Percentiles rank a stretch among this genome's conserved stretches.
These are phyloP conservation scores for Talaromyces sp. DNA, from an alignment of 2,329 filamentous ascomycete genomes.

Conservation along the genomic window DNA sequence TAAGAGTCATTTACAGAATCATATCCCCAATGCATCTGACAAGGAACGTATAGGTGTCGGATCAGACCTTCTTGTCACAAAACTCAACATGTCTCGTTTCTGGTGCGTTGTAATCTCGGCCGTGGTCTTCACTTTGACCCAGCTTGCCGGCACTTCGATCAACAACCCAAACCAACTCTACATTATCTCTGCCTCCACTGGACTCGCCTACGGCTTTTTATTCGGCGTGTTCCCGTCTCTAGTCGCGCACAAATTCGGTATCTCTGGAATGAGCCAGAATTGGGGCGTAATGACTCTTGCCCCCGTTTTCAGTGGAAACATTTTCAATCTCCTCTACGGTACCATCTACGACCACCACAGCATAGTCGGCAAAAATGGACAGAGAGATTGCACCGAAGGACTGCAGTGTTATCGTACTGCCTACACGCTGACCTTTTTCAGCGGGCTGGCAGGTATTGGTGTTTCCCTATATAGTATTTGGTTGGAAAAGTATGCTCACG, in stretches of 20 bases:
- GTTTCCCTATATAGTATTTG: slow-evolving; percentile 57
- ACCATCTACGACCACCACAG: slow-evolving; percentile 76
- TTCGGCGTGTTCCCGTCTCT: slow-evolving; percentile 93
- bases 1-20: slow-evolving; percentile 35
- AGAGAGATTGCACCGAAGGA: slow-evolving; percentile 70
- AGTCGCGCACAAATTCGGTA: slow-evolving; percentile 83
- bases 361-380: slow-evolving; percentile 59
- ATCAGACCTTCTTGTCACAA: slow-evolving; percentile 82
- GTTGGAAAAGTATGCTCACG: slow-evolving; percentile 31
- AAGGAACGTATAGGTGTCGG: slow-evolving; percentile 59
- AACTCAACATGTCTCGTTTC: slow-evolving; percentile 70
- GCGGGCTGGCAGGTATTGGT: slow-evolving; percentile 62
- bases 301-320: slow-evolving; percentile 78
- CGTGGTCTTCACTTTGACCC: slow-evolving; percentile 70
- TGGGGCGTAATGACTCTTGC: slow-evolving; percentile 94
- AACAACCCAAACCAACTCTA: slow-evolving; percentile 70
- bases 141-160: slow-evolving; percentile 69
- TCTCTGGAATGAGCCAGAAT: slow-evolving; percentile 83
- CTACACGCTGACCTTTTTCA: slow-evolving; percentile 70
- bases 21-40: slow-evolving; percentile 1
- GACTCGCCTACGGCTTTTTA: slow-evolving; percentile 84
- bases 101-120: slow-evolving; percentile 85
- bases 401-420: slow-evolving; percentile 73
- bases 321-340: slow-evolving; percentile 92
- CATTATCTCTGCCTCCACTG: slow-evolving; percentile 74